Evolutionary conservation across 2,329 filamentous ascomycete genomes (phyloP).

Genomic region (Neonectria punicea): DNA sequence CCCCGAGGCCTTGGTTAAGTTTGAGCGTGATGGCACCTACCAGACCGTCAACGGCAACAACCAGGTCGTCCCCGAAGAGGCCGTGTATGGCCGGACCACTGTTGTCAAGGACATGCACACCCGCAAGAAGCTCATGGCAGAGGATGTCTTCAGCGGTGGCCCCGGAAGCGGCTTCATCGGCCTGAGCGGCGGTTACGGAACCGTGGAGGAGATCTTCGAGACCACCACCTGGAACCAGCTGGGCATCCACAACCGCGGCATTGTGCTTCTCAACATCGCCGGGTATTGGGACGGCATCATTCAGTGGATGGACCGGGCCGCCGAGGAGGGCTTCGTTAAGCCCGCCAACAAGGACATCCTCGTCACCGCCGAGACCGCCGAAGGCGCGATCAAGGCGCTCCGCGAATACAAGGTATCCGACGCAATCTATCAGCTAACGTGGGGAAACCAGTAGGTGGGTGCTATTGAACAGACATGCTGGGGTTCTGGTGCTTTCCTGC

Average conservation of each 20-base stretch:
- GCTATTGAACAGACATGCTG: constrained; percentile 16
- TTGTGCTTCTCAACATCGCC: constrained; percentile 86
- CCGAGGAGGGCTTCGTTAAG: constrained; percentile 81
- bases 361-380: constrained; percentile 76
- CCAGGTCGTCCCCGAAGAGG: constrained; percentile 70
- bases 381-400: constrained; percentile 77
- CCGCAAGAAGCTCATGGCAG: constrained; percentile 92
- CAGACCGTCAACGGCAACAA: constrained; percentile 56
- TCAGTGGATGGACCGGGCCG: constrained; percentile 80
- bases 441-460: constrained; percentile 72
- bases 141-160: constrained; percentile 83
- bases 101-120: constrained; percentile 97
- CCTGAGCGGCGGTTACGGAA: constrained; percentile 90
- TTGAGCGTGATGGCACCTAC: constrained; percentile 75
- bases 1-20: constrained; percentile 82
- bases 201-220: constrained; percentile 95
- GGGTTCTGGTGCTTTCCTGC: constrained; percentile 16
- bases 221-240: constrained; percentile 95
- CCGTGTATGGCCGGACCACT: constrained; percentile 82
- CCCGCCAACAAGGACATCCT: constrained; percentile 78
- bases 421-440: constrained; percentile 82
- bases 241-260: constrained; percentile 84
- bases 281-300: constrained; percentile 93
- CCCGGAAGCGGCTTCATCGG: constrained; percentile 90
- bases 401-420: constrained; percentile 79